Base-by-base conservation (phyloP, 2,329 filamentous ascomycete species). In the Rugonectria rugulosa region DNA sequence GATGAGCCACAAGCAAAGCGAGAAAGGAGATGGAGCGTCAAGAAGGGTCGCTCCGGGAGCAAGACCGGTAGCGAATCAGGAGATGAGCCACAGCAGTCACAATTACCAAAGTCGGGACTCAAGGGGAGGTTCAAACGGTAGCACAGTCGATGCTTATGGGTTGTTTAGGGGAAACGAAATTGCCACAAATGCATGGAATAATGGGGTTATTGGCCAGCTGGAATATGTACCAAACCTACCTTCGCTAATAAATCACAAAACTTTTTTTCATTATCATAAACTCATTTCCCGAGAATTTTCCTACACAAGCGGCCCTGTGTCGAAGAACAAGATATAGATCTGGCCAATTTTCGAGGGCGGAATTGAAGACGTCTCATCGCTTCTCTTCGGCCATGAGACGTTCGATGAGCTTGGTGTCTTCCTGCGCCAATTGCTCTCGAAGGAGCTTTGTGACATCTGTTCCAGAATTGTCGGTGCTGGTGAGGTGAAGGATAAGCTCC, bases 401-500 rank as follows among this genome's bases (percentile, higher is more conserved):
- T 56, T 79, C 74, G 41, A 87, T 81, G 19, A 81, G 70, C 61
- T 77, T 75, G 4, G 75, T 74, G 55, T 86, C 81, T 59, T 80
- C 74, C 45, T 77, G 71, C 3, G 72, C 75, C 14, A 80, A 67
- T 59, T 83, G 77, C 56, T 76, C 73, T 59, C 79, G 74, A 36
- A 83, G 66, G 6, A 76, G 37, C 6, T 71, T 71, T 6, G 73
- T 70, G 7, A 74, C 68, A 21, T 77, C 72, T 4, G 64, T 58
- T 8, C 62, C 63, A 7, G 62, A 61, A 19, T 63, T 67, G 29
- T 72, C 69, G 12, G 65, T 64, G 37, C 73, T 71, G 50, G 86
- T 73, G 27, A 86, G 70, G 52, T 79, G 75, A 42, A 81, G 65
- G 15, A 88, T 77, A 19, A 88, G 72, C 57, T 84, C 82, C 41